Base-by-base conservation (phyloP, 176 grass and related monocot species). In the Carex cristatella region DNA sequence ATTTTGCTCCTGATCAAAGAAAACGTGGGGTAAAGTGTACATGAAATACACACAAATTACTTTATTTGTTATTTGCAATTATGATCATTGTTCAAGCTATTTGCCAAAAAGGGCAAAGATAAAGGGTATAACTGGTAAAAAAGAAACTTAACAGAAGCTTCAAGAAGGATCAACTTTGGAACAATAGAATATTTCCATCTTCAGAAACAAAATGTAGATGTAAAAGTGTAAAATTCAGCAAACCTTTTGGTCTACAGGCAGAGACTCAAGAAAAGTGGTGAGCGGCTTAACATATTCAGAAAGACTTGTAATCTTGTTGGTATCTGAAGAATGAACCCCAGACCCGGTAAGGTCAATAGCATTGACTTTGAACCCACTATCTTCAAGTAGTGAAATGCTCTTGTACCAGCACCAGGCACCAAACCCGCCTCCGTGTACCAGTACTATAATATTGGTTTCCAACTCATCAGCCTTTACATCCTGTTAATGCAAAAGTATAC, bases 341-440 rank as follows among this genome's bases (percentile, higher is more conserved):
- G 93, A 95, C 65, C 96, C 96, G 33, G 96, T 86, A 63, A 99
- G 91, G 69, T 99, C 93, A 31, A 99, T 87, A 86, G 96, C 93
- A 79, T 89, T 88, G 86, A 99, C 96, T 92, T 92, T 94, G 88
- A 95, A 99, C 35, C 91, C 90, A 84, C 91, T 90, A 75, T 92
- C 93, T 87, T 99, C 93, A 56, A 99, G 84, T 82, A 99, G 90
- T 79, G 96, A 82, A 82, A 95, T 99, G 65, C 83, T 94, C 87
- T 95, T 99, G 84, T 99, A 95, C 96, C 96, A 99, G 67, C 96
- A 95, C 96, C 96, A 99, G 81, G 96, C 96, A 87, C 96, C 96
- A 88, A 99, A 99, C 44, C 96, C 96, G 48, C 93, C 93, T 84
- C 96, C 93, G 74, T 99, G 93, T 64, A 99, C 93, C 83, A 99